Base-by-base conservation (phyloP, 176 grass and related monocot genomes). In the Puya raimondii region DNA sequence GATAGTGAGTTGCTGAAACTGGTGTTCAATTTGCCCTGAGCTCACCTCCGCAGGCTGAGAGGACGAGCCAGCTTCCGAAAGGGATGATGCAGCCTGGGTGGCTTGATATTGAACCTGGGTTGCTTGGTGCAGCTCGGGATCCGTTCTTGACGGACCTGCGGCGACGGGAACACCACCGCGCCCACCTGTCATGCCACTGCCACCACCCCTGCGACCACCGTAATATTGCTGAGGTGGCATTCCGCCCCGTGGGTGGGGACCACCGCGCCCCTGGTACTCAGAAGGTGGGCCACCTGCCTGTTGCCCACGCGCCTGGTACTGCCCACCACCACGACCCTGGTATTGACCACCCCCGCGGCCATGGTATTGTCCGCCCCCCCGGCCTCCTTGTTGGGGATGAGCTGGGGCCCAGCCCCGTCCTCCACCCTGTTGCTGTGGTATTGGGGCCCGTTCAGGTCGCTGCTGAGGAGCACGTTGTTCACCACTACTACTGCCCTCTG, bases 81-180 rank as follows among this genome's bases (percentile, higher is more conserved):
- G 79, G 2, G 81, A 82, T 80, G 82, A 64, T 84, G 86, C 70
- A 72, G 77, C 74, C 79, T 76, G 10, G 76, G 72, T 75, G 70
- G 75, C 79, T 70, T 82, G 86, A 63, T 82, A 72, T 78, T 81
- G 82, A 82, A 85, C 82, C 75, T 82, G 72, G 6, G 76, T 80
- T 85, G 91, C 91, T 96, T 96, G 91, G 91, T 96, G 91, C 91
- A 96, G 91, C 84, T 96, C 91, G 91, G 91, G 91, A 91, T 85
- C 80, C 85, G 82, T 85, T 87, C 84, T 90, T 23, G 82, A 68
- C 72, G 84, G 84, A 69, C 84, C 81, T 71, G 79, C 71, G 69
- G 71, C 29, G 33, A 68, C 17, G 29, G 26, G 68, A 72, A 68
- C 85, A 67, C 83, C 84, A 42, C 74, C 83, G 64, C 77, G 87